Evolutionary conservation across 2,329 filamentous ascomycete species (phyloP).

Genomic region (Clarireedia sp.): DNA sequence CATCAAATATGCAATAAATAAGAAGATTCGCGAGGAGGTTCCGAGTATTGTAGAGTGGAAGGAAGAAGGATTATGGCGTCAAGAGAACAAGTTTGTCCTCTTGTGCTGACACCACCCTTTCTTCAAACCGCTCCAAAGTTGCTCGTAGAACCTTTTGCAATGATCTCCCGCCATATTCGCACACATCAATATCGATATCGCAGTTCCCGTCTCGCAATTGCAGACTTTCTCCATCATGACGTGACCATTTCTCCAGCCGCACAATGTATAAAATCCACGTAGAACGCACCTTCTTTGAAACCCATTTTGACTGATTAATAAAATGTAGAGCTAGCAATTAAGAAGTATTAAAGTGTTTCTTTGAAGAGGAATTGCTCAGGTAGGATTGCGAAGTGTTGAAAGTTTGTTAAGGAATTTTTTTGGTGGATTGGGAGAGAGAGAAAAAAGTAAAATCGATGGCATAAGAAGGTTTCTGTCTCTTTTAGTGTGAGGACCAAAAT

Average conservation of each 20-base stretch:
- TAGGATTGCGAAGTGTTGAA: not conserved
- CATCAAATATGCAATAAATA: too few species aligned
- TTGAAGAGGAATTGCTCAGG: not conserved
- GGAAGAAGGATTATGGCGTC: not conserved
- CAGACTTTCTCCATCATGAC: not conserved
- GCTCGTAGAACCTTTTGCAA: not conserved
- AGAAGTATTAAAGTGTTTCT: not conserved
- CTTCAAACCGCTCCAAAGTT: not conserved
- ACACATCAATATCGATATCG: not conserved
- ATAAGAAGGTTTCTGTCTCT: not conserved
- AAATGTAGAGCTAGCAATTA: not conserved
- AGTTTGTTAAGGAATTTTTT: not conserved
- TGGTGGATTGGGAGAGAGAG: not conserved
- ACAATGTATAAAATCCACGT: slow-evolving; percentile 5
- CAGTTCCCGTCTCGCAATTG: not conserved
- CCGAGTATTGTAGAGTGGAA: not conserved
- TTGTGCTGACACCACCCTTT: not conserved
- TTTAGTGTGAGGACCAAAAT: not conserved
- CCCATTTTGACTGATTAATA: slow-evolving; percentile 32
- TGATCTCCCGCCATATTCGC: not conserved
- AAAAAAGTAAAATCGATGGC: slow-evolving; percentile 1
- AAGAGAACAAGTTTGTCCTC: not conserved
- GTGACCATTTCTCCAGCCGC: not conserved
- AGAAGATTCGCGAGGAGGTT: not conserved
- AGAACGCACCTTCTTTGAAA: slow-evolving; percentile 34